Evolutionary conservation across 331 rosid species (phyloP), one percentile per base, ranked within the genome.

Genomic region (Stylosanthes scabra): DNA sequence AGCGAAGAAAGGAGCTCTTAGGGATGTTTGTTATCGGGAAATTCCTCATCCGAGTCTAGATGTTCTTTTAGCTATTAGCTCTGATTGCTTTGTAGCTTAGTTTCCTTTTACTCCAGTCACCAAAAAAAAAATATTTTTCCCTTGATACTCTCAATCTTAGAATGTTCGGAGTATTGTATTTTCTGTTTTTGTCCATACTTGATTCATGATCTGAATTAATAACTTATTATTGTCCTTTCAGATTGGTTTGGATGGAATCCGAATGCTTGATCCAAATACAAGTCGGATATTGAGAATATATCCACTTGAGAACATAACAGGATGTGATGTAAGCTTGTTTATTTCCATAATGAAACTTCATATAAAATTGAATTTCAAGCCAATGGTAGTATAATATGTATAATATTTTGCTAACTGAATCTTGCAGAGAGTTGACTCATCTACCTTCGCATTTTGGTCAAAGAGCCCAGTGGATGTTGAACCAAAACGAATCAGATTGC

Each of bases 221-320:
- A 15, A 55, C 44, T 70, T 44, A 66, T 59, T 27, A n/a, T 37
- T 75, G 56, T 75, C 75, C 68, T 78, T 71, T 66, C 93, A 91
- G 98, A 88, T 91, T 86, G 94, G 97, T 75, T 71, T 93, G 87
- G 98, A 93, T 83, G 98, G 96, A 56, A 88, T 93, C 68, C 92
- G 91, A 0, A 93, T 93, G 98, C 94, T 91, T 78, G 97, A 93
- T 82, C 98, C 96, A 60, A 59, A 85, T 78, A 85, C 94, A 11
- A 83, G 86, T 74, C 88, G 94, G 59, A 89, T 88, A 47, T 84
- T 93, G 84, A 88, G 97, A 79, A 93, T 93, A 77, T 93, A 93
- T 75, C 90, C 97, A 60, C 96, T 91, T 3, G 98, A 93, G 77
- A 91, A 78, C 66, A 67, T 93, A 68, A 91, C 98, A 20, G 91